Conservation (phyloP, 179 eudicot genomes). For the Silene noctiflora region DNA sequence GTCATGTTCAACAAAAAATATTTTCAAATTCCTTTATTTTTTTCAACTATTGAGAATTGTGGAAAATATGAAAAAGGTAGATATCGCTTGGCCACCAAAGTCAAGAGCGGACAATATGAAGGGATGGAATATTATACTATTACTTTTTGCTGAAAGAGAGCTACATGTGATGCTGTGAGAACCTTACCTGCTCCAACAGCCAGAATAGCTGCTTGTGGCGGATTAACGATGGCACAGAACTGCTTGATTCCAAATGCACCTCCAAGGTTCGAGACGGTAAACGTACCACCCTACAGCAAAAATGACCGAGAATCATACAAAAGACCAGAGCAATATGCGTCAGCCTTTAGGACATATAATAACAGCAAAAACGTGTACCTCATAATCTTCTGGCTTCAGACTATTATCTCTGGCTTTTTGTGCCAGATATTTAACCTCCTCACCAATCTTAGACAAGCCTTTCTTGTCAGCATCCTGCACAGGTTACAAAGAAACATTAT, state of each 20-base stretch:
- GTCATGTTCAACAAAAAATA: no score
- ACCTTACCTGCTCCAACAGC: conserved; percentile 87
- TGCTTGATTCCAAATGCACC: conserved; percentile 97
- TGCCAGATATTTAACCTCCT: conserved; percentile 83
- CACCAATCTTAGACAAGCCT: conserved; percentile 73
- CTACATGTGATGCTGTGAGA: conserved; percentile 1
- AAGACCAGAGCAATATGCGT: not conserved
- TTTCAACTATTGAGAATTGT: no score
- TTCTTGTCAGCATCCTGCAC: conserved; percentile 96
- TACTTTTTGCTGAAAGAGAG: not conserved
- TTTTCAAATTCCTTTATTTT: no score
- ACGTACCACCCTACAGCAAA: conserved; percentile 78
- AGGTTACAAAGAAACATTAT: not conserved
- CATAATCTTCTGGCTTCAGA: conserved; percentile 87
- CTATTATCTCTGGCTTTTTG: conserved; percentile 89
- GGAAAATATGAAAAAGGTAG: not conserved
- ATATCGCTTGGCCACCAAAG: not conserved
- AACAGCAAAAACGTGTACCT: conserved; percentile 41
- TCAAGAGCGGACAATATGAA: not conserved
- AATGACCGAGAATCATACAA: conserved; percentile 9
- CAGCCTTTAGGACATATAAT: not conserved
- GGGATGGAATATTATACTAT: not conserved
- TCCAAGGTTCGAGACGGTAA: conserved; percentile 92
- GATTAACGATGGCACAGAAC: conserved; percentile 93
- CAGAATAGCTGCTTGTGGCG: conserved; percentile 94